Evolutionary conservation across 2,329 filamentous ascomycete genomes (phyloP).

Genomic region (Neopestalotiopsis sp.): DNA sequence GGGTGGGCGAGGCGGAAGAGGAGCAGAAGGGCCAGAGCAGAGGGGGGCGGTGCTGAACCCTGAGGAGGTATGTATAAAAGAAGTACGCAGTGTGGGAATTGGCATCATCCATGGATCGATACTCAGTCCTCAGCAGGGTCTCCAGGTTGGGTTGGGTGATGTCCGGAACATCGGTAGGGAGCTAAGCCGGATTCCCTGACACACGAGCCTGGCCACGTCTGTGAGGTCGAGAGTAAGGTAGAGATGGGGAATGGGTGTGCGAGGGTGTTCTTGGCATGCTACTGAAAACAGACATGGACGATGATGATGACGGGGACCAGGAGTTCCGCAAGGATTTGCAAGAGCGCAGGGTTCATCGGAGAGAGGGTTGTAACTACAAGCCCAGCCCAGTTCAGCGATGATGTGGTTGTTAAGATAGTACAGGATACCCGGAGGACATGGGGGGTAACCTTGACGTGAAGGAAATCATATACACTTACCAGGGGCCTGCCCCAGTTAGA

Average conservation of each 20-base stretch:
- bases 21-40: conserved; percentile 42
- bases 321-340: conserved; percentile 42
- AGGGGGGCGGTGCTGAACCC: conserved; percentile 56
- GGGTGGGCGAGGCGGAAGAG: conserved; percentile 52
- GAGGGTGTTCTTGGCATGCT: conserved; percentile 44
- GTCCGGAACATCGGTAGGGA: conserved; percentile 56
- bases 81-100: conserved; percentile 49
- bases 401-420: conserved; percentile 42
- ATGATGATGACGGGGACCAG: conserved; percentile 32
- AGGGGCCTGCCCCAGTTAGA: conserved; percentile 37
- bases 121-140: conserved; percentile 45
- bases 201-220: conserved; percentile 44
- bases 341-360: conserved; percentile 36
- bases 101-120: conserved; percentile 45
- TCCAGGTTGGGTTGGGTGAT: conserved; percentile 45
- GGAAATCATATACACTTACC: conserved; percentile 37
- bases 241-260: conserved; percentile 33
- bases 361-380: conserved; percentile 35
- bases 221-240: conserved; percentile 32
- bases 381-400: conserved; percentile 37
- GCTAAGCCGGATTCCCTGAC: conserved; percentile 56
- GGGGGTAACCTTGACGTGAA: conserved; percentile 31
- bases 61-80: conserved; percentile 60
- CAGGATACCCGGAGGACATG: conserved; percentile 31
- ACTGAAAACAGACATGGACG: conserved; percentile 38